These are phyloP conservation scores for Candida albicans DNA, from an alignment of 1,139 yeast species.

Conservation along the genomic window DNA sequence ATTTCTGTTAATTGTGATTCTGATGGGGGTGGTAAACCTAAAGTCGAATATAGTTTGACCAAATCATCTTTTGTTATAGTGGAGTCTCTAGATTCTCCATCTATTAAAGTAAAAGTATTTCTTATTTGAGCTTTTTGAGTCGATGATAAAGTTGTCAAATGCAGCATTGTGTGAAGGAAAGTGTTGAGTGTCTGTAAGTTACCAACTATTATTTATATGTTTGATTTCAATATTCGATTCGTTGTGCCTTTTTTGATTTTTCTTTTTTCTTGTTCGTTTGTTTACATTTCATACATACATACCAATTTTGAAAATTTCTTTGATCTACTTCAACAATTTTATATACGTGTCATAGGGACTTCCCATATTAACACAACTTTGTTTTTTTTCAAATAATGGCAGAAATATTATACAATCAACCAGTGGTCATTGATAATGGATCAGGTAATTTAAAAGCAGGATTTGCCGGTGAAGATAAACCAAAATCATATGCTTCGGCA, in stretches of 20 bases:
- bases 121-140: constrained; percentile 46
- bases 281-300: constrained; percentile 9
- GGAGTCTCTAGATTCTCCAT: constrained; percentile 78
- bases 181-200: neutral
- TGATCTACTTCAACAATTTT: neutral
- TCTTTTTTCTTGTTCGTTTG: constrained; percentile 4
- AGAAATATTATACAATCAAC: constrained; percentile 61
- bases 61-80: constrained; percentile 61
- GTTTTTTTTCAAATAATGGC: constrained; percentile 9
- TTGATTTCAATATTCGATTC: neutral
- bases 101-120: constrained; percentile 63
- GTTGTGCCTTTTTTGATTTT: neutral
- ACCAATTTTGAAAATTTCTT: neutral
- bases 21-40: constrained; percentile 44
- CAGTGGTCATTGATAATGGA: constrained; percentile 92
- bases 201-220: neutral
- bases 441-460: constrained; percentile 88
- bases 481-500: constrained; percentile 53
- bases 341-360: constrained; percentile 1
- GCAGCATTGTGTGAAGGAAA: constrained; percentile 9
- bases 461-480: constrained; percentile 88
- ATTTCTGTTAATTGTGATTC: constrained; percentile 48
- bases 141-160: constrained; percentile 38
- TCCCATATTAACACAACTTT: neutral
- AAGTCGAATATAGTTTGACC: constrained; percentile 50